phyloP scores from a whole-genome alignment of 495 filamentous ascomycete genomes.

The Parathielavia appendiculata region DNA sequence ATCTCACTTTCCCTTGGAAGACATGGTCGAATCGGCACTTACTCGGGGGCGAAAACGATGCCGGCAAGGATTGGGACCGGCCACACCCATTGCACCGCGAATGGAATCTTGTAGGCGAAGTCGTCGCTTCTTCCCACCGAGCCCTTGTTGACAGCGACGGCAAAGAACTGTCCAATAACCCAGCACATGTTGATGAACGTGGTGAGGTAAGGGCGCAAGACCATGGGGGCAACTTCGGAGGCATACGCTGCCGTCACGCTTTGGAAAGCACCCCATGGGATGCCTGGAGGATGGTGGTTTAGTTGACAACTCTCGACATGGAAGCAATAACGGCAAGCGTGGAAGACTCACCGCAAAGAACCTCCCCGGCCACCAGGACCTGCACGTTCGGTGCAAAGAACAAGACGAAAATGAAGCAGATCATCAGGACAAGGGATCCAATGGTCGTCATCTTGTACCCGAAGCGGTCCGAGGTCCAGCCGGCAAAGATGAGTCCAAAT shows the following conservation, averaged over 20 bases:
- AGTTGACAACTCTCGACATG: not conserved
- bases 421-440: slow-evolving; percentile 40
- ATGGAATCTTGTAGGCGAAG: slow-evolving; percentile 62
- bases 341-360: slow-evolving; percentile 42
- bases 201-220: slow-evolving; percentile 60
- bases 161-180: slow-evolving; percentile 65
- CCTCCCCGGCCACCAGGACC: slow-evolving; percentile 57
- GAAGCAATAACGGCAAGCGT: not conserved
- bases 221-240: slow-evolving; percentile 59
- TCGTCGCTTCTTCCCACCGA: slow-evolving; percentile 49
- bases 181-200: slow-evolving; percentile 71
- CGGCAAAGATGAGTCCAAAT: slow-evolving; percentile 34
- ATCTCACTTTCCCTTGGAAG: not conserved
- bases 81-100: slow-evolving; percentile 70
- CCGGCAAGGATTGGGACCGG: slow-evolving; percentile 60
- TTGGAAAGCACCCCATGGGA: slow-evolving; percentile 60
- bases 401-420: slow-evolving; percentile 47
- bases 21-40: slow-evolving; percentile 1
- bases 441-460: slow-evolving; percentile 35
- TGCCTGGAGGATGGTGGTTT: slow-evolving; percentile 44
- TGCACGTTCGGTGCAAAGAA: slow-evolving; percentile 59
- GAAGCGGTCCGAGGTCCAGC: slow-evolving; percentile 32
- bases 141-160: slow-evolving; percentile 56
- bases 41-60: slow-evolving; percentile 58
- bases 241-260: slow-evolving; percentile 66